phyloP scores from a whole-genome alignment of 495 filamentous ascomycete genomes.

The Cladorrhinum samala region DNA sequence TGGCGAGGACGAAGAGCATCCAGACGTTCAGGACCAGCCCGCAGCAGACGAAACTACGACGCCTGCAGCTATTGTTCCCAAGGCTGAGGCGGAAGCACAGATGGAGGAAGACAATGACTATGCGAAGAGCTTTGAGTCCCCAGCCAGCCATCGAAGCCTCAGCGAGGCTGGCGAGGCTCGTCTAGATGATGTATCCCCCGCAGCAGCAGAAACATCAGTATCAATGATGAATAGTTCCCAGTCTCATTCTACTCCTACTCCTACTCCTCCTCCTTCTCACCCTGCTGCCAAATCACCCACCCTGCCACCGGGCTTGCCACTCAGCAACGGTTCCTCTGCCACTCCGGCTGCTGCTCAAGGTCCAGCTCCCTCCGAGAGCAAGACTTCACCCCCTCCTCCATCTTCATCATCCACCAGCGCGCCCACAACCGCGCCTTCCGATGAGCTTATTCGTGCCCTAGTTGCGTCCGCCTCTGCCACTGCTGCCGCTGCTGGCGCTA shows the following conservation, averaged over 20 bases:
- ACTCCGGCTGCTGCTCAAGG: background rate
- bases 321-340: conserved; percentile 15
- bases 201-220: conserved; percentile 37
- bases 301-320: conserved; percentile 9
- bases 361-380: background rate
- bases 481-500: background rate
- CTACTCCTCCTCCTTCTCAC: background rate
- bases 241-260: conserved; percentile 20
- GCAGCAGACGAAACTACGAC: background rate
- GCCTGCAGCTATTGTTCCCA: background rate
- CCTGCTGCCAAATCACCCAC: background rate
- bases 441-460: conserved; percentile 3
- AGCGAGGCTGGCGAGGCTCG: conserved; percentile 18
- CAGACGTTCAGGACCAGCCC: conserved; percentile 1
- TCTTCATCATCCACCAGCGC: conserved; percentile 7
- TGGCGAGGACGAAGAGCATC: conserved; percentile 25
- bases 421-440: conserved; percentile 4
- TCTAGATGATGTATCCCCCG: conserved; percentile 26
- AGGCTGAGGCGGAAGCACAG: background rate
- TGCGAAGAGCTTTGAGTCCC: conserved; percentile 44
- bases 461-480: conserved; percentile 10
- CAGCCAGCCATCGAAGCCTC: conserved; percentile 22
- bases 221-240: conserved; percentile 34
- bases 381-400: background rate
- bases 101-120: conserved; percentile 38